phyloP scores from a whole-genome alignment of 768 basidiomycete genomes.

The Paxillus involutus region DNA sequence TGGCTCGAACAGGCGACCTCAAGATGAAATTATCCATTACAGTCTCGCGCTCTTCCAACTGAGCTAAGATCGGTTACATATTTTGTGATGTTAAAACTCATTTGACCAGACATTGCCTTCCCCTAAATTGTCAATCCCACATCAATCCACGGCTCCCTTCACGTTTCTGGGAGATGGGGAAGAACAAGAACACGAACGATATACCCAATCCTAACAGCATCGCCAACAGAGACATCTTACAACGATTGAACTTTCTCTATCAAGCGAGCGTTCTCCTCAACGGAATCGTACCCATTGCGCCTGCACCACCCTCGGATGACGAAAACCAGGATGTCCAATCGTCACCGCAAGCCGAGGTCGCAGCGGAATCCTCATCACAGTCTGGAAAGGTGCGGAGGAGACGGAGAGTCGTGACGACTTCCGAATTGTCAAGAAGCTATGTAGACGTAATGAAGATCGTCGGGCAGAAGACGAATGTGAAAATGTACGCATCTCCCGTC shows the following conservation, averaged over 20 bases:
- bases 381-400: constrained; percentile 13
- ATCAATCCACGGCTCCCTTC: too few species aligned
- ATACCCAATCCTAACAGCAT: constrained; percentile 57
- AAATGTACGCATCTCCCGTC: constrained; percentile 54
- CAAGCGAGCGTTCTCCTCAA: constrained; percentile 72
- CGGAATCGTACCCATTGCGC: constrained; percentile 30
- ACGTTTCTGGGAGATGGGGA: constrained; percentile 50
- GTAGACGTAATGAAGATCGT: constrained; percentile 66
- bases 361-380: background rate
- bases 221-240: constrained; percentile 72
- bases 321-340: background rate
- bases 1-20: constrained; percentile 46
- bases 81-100: background rate
- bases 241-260: constrained; percentile 83
- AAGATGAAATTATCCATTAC: constrained; percentile 39
- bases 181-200: constrained; percentile 57
- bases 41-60: constrained; percentile 54
- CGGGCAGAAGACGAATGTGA: constrained; percentile 73
- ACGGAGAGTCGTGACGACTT: constrained; percentile 31
- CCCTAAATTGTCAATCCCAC: too few species aligned
- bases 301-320: background rate
- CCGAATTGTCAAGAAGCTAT: constrained; percentile 65
- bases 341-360: background rate
- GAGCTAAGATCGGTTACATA: constrained; percentile 30
- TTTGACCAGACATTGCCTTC: too few species aligned